These are phyloP conservation scores for Wallacemonas sp. DNA, from an alignment of 208 protist genomes.

Conservation along the genomic window DNA sequence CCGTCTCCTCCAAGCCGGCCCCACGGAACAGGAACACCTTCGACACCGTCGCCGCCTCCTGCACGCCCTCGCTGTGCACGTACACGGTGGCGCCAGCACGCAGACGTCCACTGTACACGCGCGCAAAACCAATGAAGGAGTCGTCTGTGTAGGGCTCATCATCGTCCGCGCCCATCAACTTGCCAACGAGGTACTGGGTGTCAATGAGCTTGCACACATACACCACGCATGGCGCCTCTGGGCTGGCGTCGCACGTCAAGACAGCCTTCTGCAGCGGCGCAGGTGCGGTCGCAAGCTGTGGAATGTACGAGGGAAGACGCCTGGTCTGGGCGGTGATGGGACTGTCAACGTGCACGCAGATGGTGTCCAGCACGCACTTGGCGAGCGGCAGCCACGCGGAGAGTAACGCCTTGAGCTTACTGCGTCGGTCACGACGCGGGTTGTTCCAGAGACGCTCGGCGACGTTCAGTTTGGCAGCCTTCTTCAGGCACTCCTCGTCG, in stretches of 20 bases:
- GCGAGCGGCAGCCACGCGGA: slow-evolving; percentile 94
- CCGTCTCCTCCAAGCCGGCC: slow-evolving; percentile 86
- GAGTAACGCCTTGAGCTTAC: slow-evolving; percentile 87
- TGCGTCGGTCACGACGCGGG: slow-evolving; percentile 48
- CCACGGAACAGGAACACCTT: slow-evolving; percentile 95
- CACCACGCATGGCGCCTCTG: slow-evolving; percentile 72
- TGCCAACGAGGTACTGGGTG: slow-evolving; percentile 81
- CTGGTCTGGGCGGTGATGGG: slow-evolving; percentile 85
- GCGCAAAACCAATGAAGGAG: slow-evolving; percentile 95
- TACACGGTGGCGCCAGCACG: slow-evolving; percentile 84
- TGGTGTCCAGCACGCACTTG: slow-evolving; percentile 81
- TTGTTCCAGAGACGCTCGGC: slow-evolving; percentile 76
- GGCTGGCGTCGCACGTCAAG: slow-evolving; percentile 49
- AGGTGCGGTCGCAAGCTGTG: slow-evolving; percentile 45
- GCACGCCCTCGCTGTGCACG: slow-evolving; percentile 73
- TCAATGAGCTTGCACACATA: slow-evolving; percentile 88
- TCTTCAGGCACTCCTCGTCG: slow-evolving; percentile 75
- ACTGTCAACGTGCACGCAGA: slow-evolving; percentile 86
- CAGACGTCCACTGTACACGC: slow-evolving; percentile 96
- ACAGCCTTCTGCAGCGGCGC: slow-evolving; percentile 39
- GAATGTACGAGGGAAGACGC: slow-evolving; percentile 66
- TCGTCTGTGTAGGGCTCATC: slow-evolving; percentile 24
- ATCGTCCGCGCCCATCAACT: slow-evolving; percentile 35
- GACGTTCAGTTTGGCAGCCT: slow-evolving; percentile 68
- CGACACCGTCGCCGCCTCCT: slow-evolving; percentile 47